Percentiles rank a stretch among this genome's conserved stretches.
phyloP scores from a whole-genome alignment of 306 rosid genomes.

The Hippophae tibetana region DNA sequence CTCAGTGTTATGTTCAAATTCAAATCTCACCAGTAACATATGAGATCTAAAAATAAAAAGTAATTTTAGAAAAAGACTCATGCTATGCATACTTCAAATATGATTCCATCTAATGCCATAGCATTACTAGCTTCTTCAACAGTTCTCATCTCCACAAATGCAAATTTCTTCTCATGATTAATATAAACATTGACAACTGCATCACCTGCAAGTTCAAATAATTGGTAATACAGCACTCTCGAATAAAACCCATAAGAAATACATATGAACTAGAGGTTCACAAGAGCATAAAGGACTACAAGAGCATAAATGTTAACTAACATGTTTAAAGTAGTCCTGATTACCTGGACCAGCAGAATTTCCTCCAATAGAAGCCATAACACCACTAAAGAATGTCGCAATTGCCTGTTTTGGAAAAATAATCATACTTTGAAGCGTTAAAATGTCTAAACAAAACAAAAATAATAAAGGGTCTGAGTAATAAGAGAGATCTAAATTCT shows the following conservation, averaged over 20 bases:
- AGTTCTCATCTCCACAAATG: conserved; percentile 85
- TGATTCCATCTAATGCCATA: conserved; percentile 80
- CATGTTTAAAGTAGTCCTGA: background rate
- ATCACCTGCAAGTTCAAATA: conserved; percentile 47
- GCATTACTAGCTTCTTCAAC: conserved; percentile 92
- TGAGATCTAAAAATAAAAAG: background rate
- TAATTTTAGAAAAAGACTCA: background rate
- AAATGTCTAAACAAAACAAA: background rate
- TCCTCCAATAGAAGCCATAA: conserved; percentile 76
- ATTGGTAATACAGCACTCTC: background rate
- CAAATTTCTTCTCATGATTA: conserved; percentile 83
- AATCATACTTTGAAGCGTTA: conserved; percentile 17
- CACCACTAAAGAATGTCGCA: conserved; percentile 71
- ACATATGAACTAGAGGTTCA: background rate
- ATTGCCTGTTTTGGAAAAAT: conserved; percentile 39
- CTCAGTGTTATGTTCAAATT: no score
- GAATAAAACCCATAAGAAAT: conserved; percentile 12
- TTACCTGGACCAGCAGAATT: conserved; percentile 70
- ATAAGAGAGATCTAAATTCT: no score
- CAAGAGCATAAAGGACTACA: conserved; percentile 5
- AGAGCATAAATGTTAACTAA: background rate
- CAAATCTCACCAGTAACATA: background rate
- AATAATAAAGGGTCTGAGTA: background rate
- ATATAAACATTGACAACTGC: conserved; percentile 79
- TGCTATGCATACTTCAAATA: conserved; percentile 51